Evolutionary conservation across 148 eudicot species (phyloP), one percentile per base, ranked within the genome.

Genomic region (Selenicereus undatus): DNA sequence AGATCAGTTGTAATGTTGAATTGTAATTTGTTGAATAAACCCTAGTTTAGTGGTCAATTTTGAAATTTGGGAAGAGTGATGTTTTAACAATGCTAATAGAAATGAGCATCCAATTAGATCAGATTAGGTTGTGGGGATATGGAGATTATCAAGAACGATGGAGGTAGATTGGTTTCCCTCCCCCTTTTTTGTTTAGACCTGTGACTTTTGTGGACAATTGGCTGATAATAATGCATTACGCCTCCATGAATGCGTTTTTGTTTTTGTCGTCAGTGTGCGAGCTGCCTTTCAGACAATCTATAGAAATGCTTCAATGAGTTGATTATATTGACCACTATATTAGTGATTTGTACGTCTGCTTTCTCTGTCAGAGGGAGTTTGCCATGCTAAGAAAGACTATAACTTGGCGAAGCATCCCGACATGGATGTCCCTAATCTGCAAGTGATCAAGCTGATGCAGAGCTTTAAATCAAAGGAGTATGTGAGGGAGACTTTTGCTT

Each of bases 401-500:
- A 92, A 92, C 81, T 88, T 94, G 54, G 92, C 94, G 11, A 94
- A 92, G 86, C 97, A 94, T 82, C 97, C 97, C 0, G 90, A 91
- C 18, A 92, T 94, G 14, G 94, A 89, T 88, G 93, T 91, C 29
- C 93, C 93, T 14, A 91, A 93, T 73, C 85, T 93, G 50, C 92
- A 91, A 82, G 97, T 92, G 71, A 90, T 92, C 66, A 92, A 90
- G 94, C 88, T 94, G 56, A 90, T 93, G 97, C 95, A 91, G 84
- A 90, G 97, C 89, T 92, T 90, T 81, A 92, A 92, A 76, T 90
- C 92, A 0, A 90, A 88, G 89, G 93, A 92, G 86, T 92, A 91
- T 72, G 97, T 95, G 24, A 88, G 92, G 2, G 98, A 95, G 86
- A 95, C 98, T 65, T 95, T 95, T 54, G 98, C 98, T 5, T 95